These are phyloP conservation scores for Tetratostichococcus sp. DNA, from an alignment of 139 green algal genomes.

Conservation along the genomic window DNA sequence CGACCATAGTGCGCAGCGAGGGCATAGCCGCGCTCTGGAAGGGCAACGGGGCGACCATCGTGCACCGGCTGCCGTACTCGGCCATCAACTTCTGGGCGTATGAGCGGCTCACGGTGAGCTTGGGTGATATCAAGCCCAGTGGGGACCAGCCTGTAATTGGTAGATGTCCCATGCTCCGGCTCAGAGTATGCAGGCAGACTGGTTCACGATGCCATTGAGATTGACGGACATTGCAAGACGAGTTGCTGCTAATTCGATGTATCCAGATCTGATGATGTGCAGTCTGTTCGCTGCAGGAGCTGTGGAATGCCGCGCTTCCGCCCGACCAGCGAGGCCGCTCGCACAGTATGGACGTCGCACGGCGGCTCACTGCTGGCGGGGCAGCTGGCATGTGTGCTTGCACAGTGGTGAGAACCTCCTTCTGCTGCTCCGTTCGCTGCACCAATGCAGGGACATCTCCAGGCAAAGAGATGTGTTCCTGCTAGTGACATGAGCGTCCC, in stretches of 20 bases:
- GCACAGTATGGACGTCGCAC: slow-evolving; percentile 30
- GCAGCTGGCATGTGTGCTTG: slow-evolving; percentile 77
- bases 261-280: neutral
- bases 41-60: slow-evolving; percentile 58
- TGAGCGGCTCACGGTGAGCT: slow-evolving; percentile 52
- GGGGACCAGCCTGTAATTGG: no score
- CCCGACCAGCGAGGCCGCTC: neutral
- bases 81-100: slow-evolving; percentile 93
- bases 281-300: slow-evolving; percentile 20
- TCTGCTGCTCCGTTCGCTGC: neutral
- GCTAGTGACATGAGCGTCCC: no score
- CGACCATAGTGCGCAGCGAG: slow-evolving; percentile 59
- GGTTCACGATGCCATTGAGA: no score
- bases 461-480: no score
- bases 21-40: slow-evolving; percentile 61
- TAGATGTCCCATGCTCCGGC: no score
- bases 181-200: no score
- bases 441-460: slow-evolving; percentile 50
- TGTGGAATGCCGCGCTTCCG: slow-evolving; percentile 22
- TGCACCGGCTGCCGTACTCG: slow-evolving; percentile 96
- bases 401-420: slow-evolving; percentile 66
- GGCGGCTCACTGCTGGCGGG: slow-evolving; percentile 65
- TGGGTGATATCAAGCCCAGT: slow-evolving; percentile 3
- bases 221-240: no score
- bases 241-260: no score